Base-by-base conservation (phyloP, 2,329 filamentous ascomycete genomes). In the Trichoderma aggressivum region DNA sequence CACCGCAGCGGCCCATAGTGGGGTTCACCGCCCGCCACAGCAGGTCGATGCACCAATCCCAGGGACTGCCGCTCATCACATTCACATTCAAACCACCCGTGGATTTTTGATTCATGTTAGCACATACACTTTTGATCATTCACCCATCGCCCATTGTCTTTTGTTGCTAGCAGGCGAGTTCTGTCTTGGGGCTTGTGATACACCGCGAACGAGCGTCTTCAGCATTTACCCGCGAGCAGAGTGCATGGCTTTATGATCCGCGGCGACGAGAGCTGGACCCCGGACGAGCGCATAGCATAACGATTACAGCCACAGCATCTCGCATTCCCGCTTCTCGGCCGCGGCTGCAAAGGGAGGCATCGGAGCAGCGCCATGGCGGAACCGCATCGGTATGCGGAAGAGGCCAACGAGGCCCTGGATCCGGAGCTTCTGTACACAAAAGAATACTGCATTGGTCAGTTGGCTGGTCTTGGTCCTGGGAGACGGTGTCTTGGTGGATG, bases 391-490 rank as follows among this genome's bases (percentile, higher is more conserved):
- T 82, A 86, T 36, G 80, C 83, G 62, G 83, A 85, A 50, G 82
- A 83, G 59, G 75, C 76, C 74, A 85, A 87, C 73, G 87, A 87
- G 78, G 84, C 85, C 43, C 87, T 82, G 47, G 95, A 98, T 82
- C 96, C 96, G 4, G 94, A 97, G 83, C 89, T 91, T 73, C 87
- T 98, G 67, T 99, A 98, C 82, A 97, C 93, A 73, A 98, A 97
- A 83, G 93, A 96, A 82, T 93, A 90, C 79, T 94, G 92, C 84
- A 95, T 96, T 82, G 92, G 91, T 94, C 82, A 76, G 88, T 78
- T 70, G 30, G 43, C 24, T 56, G 67, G 58, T 56, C 4, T 34
- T 32, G 21, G n/a, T n/a, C n/a, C n/a, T n/a, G 39, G 28, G 39
- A 14, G 18, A 50, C 32, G 34, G 21, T 50, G 26, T 60, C 56